Evolutionary conservation across 1,284 basidiomycete species (phyloP).

Genomic region (Ceratobasidium papillatum): DNA sequence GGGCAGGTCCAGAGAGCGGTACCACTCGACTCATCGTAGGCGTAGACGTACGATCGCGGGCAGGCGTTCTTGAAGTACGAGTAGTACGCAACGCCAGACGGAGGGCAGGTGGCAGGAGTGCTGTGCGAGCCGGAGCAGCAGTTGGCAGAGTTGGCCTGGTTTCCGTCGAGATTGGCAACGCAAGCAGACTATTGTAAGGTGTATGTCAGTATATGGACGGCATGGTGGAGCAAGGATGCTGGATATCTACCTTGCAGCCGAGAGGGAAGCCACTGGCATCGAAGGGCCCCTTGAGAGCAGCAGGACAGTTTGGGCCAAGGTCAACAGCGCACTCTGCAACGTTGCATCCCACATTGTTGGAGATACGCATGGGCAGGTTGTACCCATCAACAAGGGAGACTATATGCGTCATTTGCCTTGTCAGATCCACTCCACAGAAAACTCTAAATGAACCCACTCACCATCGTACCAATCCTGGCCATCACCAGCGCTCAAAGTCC

Average conservation of each 20-base stretch:
- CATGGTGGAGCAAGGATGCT: not conserved
- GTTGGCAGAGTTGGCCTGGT: constrained; percentile 46
- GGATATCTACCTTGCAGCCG: constrained; percentile 43
- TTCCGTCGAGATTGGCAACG: constrained; percentile 44
- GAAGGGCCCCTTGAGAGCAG: constrained; percentile 43
- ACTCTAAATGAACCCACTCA: not conserved
- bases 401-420: not conserved
- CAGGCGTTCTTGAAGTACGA: constrained; percentile 46
- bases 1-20: constrained; percentile 45
- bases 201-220: constrained; percentile 56
- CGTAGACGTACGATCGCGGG: constrained; percentile 50
- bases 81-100: constrained; percentile 39
- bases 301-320: constrained; percentile 43
- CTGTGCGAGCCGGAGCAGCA: constrained; percentile 49
- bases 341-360: constrained; percentile 42
- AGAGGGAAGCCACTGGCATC: constrained; percentile 45
- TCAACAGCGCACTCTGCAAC: constrained; percentile 45
- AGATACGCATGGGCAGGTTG: constrained; percentile 48
- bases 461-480: constrained; percentile 46
- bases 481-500: constrained; percentile 41
- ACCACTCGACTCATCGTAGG: constrained; percentile 50
- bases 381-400: constrained; percentile 49
- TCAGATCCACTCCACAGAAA: not conserved
- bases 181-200: constrained; percentile 28
- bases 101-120: constrained; percentile 47